Evolutionary conservation across 164 flowering plant species (phyloP).

Genomic region (Tinospora cordifolia): DNA sequence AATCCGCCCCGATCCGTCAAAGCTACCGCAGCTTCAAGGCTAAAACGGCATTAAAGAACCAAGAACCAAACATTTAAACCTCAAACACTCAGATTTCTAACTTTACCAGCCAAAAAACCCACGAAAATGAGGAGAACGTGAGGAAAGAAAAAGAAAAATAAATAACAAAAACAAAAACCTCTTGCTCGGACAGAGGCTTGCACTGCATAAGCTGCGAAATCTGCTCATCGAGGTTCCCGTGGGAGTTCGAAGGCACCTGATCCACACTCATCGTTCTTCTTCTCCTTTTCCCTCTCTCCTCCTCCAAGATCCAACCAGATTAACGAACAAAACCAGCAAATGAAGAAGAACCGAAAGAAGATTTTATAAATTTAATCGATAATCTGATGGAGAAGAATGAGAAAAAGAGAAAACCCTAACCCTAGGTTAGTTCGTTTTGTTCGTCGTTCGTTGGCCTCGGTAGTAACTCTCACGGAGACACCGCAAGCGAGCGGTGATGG

Average conservation of each 20-base stretch:
- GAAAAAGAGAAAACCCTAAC: neutral
- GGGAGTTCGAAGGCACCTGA: slow-evolving; percentile 45
- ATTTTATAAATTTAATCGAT: neutral
- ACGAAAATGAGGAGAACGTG: neutral
- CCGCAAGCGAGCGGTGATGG: slow-evolving; percentile 15
- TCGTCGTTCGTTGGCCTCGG: slow-evolving; percentile 4
- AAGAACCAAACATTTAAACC: neutral
- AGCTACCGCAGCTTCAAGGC: too few species aligned
- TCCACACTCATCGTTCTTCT: slow-evolving; percentile 49
- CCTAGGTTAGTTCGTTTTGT: neutral
- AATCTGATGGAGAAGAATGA: neutral
- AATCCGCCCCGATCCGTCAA: too few species aligned
- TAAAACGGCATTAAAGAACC: neutral
- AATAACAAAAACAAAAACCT: too few species aligned
- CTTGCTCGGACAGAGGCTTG: slow-evolving; percentile 84
- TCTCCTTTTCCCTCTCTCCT: neutral
- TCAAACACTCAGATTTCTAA: neutral
- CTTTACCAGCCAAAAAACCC: neutral
- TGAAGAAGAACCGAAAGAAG: too few species aligned
- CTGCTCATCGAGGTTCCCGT: slow-evolving; percentile 75
- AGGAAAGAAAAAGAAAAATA: neutral
- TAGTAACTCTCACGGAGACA: slow-evolving; percentile 1
- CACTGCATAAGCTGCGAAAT: slow-evolving; percentile 95
- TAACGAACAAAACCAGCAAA: too few species aligned
- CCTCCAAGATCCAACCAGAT: neutral